Percentiles rank a stretch among this genome's conserved stretches.
Evolutionary conservation across 805 yeast species (phyloP).

Genomic region (Yamadazyma phyllophila): DNA sequence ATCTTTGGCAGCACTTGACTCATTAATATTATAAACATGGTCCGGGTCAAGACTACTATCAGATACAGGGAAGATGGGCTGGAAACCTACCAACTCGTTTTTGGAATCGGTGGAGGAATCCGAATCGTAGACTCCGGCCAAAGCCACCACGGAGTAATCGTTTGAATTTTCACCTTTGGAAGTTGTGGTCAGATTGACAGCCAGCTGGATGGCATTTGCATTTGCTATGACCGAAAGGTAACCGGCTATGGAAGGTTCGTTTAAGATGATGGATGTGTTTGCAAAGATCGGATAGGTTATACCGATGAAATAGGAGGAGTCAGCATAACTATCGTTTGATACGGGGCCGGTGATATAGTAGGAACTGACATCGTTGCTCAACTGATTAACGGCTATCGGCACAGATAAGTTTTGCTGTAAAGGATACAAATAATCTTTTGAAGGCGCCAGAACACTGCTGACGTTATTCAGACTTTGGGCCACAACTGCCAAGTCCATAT

Average conservation of each 20-base stretch:
- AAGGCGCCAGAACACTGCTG: slow-evolving; percentile 24
- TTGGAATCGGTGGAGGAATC: slow-evolving; percentile 31
- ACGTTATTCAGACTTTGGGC: slow-evolving; percentile 30
- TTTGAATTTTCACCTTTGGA: slow-evolving; percentile 7
- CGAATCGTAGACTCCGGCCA: slow-evolving; percentile 27
- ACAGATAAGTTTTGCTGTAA: slow-evolving; percentile 44
- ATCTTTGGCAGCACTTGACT: slow-evolving; percentile 24
- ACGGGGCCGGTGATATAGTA: slow-evolving; percentile 65
- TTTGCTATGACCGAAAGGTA: slow-evolving; percentile 57
- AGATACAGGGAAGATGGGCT: slow-evolving; percentile 29
- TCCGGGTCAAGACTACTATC: slow-evolving; percentile 18
- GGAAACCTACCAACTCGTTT: slow-evolving; percentile 45
- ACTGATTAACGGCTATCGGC: slow-evolving; percentile 45
- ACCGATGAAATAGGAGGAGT: slow-evolving; percentile 56
- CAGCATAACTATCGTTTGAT: slow-evolving; percentile 29
- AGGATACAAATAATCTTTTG: slow-evolving; percentile 46
- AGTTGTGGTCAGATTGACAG: slow-evolving; percentile 20
- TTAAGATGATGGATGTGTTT: slow-evolving; percentile 61
- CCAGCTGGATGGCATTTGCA: slow-evolving; percentile 30
- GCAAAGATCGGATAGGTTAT: slow-evolving; percentile 75
- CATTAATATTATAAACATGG: slow-evolving; percentile 23
- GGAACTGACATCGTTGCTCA: slow-evolving; percentile 16
- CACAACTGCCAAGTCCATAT: slow-evolving; percentile 52
- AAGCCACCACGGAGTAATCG: slow-evolving; percentile 34
- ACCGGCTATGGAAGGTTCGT: slow-evolving; percentile 63